Percentiles rank a stretch among this genome's conserved stretches.
Evolutionary conservation across 129 eudicot species (phyloP).

Genomic region (Helichrysum umbraculigerum): DNA sequence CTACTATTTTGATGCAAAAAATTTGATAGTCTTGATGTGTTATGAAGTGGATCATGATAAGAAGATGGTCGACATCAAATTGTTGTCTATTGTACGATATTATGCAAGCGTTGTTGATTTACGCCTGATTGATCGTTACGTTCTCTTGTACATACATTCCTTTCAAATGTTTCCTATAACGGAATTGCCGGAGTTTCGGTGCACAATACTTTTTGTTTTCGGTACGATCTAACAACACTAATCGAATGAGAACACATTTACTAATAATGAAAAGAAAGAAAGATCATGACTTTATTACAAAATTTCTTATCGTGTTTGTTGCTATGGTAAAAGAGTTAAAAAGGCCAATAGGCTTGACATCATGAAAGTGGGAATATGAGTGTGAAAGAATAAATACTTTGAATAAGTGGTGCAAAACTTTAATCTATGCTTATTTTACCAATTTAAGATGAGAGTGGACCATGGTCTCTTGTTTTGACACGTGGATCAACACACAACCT

Average conservation of each 20-base stretch:
- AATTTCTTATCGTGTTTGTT: conserved; percentile 27
- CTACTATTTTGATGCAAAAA: no score
- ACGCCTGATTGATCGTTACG: no score
- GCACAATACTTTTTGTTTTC: no score
- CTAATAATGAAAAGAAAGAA: conserved; percentile 22
- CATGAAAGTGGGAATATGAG: conserved; percentile 61
- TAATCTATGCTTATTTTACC: conserved; percentile 31
- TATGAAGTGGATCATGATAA: no score
- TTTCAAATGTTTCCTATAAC: no score
- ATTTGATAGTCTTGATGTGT: no score
- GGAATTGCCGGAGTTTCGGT: no score
- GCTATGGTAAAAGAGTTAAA: conserved; percentile 14
- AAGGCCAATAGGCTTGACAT: conserved; percentile 16
- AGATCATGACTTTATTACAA: conserved; percentile 24
- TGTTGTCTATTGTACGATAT: no score
- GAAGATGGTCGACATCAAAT: no score
- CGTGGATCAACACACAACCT: neutral
- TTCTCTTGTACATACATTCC: no score
- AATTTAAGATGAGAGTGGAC: conserved; percentile 37
- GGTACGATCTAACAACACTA: neutral
- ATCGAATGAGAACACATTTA: conserved; percentile 4
- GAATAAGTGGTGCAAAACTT: conserved; percentile 43
- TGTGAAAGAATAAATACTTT: conserved; percentile 29
- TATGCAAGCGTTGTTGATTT: no score
- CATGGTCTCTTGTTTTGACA: conserved; percentile 23